A percentile compares a stretch with the other conserved stretches of the same genome.
These are phyloP conservation scores for Clitoria ternatea DNA, from an alignment of 306 rosid species.

Conservation along the genomic window DNA sequence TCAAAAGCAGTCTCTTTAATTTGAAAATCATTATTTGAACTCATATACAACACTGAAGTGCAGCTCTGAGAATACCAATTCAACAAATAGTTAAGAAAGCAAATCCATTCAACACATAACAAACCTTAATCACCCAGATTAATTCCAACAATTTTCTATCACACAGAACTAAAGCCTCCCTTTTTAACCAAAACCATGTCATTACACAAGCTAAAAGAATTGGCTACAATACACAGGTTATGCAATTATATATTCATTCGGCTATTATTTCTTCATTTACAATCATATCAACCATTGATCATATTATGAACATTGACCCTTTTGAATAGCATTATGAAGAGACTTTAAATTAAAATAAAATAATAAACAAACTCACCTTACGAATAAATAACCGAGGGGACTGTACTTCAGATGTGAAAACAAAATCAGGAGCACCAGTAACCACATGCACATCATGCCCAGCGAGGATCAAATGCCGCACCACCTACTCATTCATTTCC, in stretches of 20 bases:
- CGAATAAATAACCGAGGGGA: constrained; percentile 85
- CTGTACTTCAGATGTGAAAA: constrained; percentile 73
- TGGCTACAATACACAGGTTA: not conserved
- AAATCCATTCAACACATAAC: not conserved
- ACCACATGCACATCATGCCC: constrained; percentile 97
- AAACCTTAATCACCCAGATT: not conserved
- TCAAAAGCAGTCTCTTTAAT: not conserved
- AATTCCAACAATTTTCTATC: not conserved
- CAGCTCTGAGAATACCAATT: not conserved
- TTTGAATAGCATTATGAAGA: not conserved
- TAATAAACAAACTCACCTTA: constrained; percentile 42
- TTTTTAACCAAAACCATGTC: not conserved
- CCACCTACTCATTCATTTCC: constrained; percentile 51
- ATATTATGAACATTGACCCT: not conserved
- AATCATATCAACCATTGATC: not conserved
- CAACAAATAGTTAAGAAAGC: not conserved
- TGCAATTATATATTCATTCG: not conserved
- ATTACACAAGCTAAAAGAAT: not conserved
- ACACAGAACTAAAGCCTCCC: not conserved
- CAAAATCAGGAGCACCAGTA: constrained; percentile 92
- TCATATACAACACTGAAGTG: not conserved
- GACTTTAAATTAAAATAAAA: not conserved
- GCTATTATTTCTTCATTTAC: not conserved
- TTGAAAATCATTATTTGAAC: not conserved
- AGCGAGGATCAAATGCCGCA: constrained; percentile 70